Base-by-base conservation (phyloP, 768 basidiomycete species). In the Agaricus bisporus region DNA sequence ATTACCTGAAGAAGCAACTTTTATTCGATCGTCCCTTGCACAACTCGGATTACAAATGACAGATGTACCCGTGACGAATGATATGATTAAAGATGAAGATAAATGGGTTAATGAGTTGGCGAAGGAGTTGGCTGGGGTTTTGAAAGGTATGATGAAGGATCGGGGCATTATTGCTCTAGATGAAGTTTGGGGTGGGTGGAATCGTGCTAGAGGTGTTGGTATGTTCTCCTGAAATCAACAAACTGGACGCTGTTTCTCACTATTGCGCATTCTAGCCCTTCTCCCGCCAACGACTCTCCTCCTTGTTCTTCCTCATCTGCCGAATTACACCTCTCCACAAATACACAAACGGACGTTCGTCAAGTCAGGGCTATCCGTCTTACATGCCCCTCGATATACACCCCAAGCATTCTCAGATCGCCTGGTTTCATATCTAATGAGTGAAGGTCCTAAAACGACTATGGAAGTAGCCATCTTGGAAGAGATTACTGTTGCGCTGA, bases 231-330 rank as follows among this genome's bases (percentile, higher is more conserved):
- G 1, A 32, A 4, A 3, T 32, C 42, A 20, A 25, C 48, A 94
- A 35, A 2, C 14, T 26, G 20, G 7, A 8, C 32, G 5, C 32
- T 32, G 5, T 11, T 11, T 32, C 32, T 17, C 14, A n/a, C 15
- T 14, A 2, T 26, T 14, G n/a, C 26, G 7, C 15, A 32, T 25
- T 29, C 2, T 26, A 48, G 95, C 95, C 4, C 79, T 99, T 36
- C 82, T 98, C 41, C 87, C 95, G 4, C 97, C 95, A 4, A 76
- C 86, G 26, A 92, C 90, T 2, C 83, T 98, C 62, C 73, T 90
- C n/a, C 78, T 82, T 48, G 83, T 85, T 11, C 62, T 94, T 5
- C 84, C 86, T 0, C 80, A 80, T 51, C 75, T 98, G 12, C 76
- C 83, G 0, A 56, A 63, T 1, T 76, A 82, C 62, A 93, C 91